phyloP scores from a whole-genome alignment of 371 early-diverging fungal genomes.

The Amoeboaphelidium protococcarum region DNA sequence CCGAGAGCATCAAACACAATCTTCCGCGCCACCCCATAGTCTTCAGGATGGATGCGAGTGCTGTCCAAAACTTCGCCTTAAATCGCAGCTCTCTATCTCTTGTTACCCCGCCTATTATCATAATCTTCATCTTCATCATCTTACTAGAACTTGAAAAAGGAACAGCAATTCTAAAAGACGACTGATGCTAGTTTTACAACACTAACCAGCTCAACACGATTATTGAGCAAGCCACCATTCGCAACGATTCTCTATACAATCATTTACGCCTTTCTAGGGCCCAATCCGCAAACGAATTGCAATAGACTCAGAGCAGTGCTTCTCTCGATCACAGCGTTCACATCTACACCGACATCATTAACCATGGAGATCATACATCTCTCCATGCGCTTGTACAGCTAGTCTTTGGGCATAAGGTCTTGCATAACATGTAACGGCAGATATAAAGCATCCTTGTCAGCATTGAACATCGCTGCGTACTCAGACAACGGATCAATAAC shows the following conservation, averaged over 20 bases:
- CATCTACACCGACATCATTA: conserved; percentile 58
- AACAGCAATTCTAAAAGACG: conserved; percentile 76
- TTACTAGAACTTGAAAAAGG: conserved; percentile 45
- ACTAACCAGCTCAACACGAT: conserved; percentile 38
- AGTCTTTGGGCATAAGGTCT: conserved; percentile 34
- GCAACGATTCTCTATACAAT: conserved; percentile 27
- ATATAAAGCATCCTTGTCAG: conserved; percentile 15
- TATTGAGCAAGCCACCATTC: conserved; percentile 1
- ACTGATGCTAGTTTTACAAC: conserved; percentile 27
- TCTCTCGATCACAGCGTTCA: conserved; percentile 35
- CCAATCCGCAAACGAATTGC: conserved; percentile 76
- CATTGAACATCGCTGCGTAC: conserved; percentile 45
- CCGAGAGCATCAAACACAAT: conserved; percentile 92
- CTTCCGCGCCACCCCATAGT: conserved; percentile 80
- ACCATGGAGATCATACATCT: conserved; percentile 68
- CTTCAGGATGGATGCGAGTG: conserved; percentile 83
- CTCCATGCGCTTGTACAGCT: conserved; percentile 32
- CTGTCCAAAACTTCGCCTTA: conserved; percentile 47
- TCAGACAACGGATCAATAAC: conserved; percentile 62
- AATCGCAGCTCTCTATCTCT: conserved; percentile 6
- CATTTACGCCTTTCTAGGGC: conserved; percentile 67
- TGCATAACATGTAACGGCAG: conserved; percentile 45
- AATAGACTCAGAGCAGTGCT: conserved; percentile 17
- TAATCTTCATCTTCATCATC: not conserved
- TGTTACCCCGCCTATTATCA: conserved; percentile 3